Conservation (phyloP, 2,329 filamentous ascomycete genomes). For the Aaosphaeria pasadenensis region DNA sequence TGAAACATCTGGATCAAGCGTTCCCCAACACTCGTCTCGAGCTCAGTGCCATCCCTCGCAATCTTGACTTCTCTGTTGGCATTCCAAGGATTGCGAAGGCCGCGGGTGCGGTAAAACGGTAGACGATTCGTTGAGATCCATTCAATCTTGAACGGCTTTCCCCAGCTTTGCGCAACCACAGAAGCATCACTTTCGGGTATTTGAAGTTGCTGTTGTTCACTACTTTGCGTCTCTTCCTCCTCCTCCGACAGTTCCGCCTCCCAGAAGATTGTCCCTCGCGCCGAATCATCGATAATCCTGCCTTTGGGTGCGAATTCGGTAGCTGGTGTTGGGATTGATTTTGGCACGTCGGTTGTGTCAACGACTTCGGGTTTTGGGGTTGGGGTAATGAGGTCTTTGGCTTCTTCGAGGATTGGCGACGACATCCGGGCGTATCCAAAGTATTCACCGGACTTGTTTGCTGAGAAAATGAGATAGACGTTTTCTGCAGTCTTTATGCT, state of each 20-base stretch:
- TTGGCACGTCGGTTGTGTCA: slow-evolving; percentile 65
- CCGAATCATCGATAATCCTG: slow-evolving; percentile 86
- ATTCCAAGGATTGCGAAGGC: slow-evolving; percentile 90
- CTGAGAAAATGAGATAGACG: slow-evolving; percentile 91
- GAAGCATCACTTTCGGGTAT: slow-evolving; percentile 39
- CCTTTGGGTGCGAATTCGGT: slow-evolving; percentile 77
- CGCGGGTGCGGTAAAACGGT: slow-evolving; percentile 85
- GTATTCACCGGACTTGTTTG: slow-evolving; percentile 96
- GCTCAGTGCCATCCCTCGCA: slow-evolving; percentile 87
- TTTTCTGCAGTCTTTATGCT: slow-evolving; percentile 65
- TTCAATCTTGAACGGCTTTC: slow-evolving; percentile 86
- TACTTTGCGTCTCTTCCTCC: slow-evolving; percentile 47
- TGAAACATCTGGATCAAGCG: slow-evolving; percentile 76
- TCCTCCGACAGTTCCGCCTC: slow-evolving; percentile 68
- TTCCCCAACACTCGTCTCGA: slow-evolving; percentile 78
- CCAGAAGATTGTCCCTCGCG: slow-evolving; percentile 96
- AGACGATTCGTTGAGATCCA: slow-evolving; percentile 83
- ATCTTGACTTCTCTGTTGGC: slow-evolving; percentile 95
- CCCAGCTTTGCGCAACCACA: slow-evolving; percentile 64
- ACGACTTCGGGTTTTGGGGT: slow-evolving; percentile 59
- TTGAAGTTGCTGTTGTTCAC: slow-evolving; percentile 31
- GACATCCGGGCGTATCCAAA: slow-evolving; percentile 92
- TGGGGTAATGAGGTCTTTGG: slow-evolving; percentile 43
- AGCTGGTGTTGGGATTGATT: slow-evolving; percentile 75
- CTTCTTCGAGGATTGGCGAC: slow-evolving; percentile 78